A percentile compares a stretch with the other conserved stretches of the same genome.
Conservation (phyloP, 2,329 filamentous ascomycete genomes). For the Aspergillus tubingensis region DNA sequence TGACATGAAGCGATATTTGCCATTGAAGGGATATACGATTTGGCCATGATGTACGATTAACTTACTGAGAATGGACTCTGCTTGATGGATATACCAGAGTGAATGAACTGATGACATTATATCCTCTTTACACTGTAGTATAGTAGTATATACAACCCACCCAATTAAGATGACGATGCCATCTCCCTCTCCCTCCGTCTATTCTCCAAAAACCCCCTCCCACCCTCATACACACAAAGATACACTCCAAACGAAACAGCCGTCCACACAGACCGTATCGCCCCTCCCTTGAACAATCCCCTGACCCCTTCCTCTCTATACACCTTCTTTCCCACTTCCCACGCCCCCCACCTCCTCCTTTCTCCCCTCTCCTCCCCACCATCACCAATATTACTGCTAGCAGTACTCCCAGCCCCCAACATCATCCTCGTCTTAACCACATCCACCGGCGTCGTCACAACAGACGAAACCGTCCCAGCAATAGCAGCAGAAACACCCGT, state of each 20-base stretch:
- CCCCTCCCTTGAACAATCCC: conserved; percentile 73
- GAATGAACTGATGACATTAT: not conserved
- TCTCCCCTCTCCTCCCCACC: conserved; percentile 4
- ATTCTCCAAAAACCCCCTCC: conserved; percentile 61
- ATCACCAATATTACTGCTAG: conserved; percentile 22
- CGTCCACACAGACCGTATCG: conserved; percentile 76
- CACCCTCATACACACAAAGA: conserved; percentile 81
- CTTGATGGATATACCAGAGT: no score
- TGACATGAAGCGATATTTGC: not conserved
- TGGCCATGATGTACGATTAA: no score
- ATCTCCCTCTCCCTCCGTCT: conserved; percentile 25
- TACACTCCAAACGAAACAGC: conserved; percentile 81
- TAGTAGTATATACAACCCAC: not conserved
- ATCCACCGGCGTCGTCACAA: conserved; percentile 85
- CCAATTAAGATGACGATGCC: no score
- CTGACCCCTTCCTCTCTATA: conserved; percentile 66
- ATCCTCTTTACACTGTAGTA: no score
- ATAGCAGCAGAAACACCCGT: conserved; percentile 73
- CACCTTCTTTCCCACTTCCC: conserved; percentile 64
- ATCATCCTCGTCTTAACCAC: conserved; percentile 90
- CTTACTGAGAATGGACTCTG: no score
- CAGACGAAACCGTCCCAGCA: conserved; percentile 73
- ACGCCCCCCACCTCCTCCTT: conserved; percentile 5
- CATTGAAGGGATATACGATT: no score
- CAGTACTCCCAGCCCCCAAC: conserved; percentile 58